These are phyloP conservation scores for Amphibolis antarctica DNA, from an alignment of 106 monocot species.

Conservation along the genomic window DNA sequence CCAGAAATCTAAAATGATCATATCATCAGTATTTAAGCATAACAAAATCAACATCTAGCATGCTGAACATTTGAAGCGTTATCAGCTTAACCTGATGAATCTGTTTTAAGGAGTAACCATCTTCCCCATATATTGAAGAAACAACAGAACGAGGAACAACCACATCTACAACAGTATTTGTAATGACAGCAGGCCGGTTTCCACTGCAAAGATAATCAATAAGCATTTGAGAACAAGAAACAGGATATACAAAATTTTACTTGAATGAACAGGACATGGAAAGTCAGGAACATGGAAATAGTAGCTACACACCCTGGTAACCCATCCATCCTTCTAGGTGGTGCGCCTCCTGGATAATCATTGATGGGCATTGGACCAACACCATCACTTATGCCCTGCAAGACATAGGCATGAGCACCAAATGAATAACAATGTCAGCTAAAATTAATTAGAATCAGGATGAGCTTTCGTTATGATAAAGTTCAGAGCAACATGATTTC, in stretches of 20 bases:
- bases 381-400: slow-evolving; percentile 30
- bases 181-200: slow-evolving; percentile 38
- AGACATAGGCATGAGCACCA: neutral
- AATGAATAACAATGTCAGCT: neutral
- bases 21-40: neutral
- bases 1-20: slow-evolving; percentile 65
- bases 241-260: too few species aligned
- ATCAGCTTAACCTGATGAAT: slow-evolving; percentile 62
- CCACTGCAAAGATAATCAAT: slow-evolving; percentile 26
- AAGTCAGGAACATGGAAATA: neutral
- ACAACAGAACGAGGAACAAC: slow-evolving; percentile 60
- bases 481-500: too few species aligned
- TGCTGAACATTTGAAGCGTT: neutral
- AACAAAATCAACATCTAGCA: neutral
- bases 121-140: slow-evolving; percentile 80
- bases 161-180: slow-evolving; percentile 72
- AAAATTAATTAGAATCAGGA: too few species aligned
- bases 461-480: too few species aligned
- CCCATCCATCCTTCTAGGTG: slow-evolving; percentile 27
- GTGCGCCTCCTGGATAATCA: slow-evolving; percentile 26
- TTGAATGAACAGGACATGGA: too few species aligned
- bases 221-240: neutral
- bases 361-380: slow-evolving; percentile 25
- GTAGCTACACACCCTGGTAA: slow-evolving; percentile 31
- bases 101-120: slow-evolving; percentile 55